Percentiles rank a stretch among this genome's conserved stretches.
Evolutionary conservation across 352 stramenopile genomes (phyloP).

Genomic region (Elongisporangium prolatum): DNA sequence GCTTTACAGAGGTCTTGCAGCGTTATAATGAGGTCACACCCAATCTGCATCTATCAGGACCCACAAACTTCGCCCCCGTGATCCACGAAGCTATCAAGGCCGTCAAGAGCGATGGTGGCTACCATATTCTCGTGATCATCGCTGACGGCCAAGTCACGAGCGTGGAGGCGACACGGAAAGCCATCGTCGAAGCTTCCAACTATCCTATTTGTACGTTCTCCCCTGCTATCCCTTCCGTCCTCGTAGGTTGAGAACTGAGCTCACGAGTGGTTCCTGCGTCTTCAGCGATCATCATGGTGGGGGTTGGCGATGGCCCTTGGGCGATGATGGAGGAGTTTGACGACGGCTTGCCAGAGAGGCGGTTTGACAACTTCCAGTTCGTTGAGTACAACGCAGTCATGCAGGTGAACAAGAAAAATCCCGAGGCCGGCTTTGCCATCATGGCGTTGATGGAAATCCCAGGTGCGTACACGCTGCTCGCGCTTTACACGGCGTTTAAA

Average conservation of each 20-base stretch:
- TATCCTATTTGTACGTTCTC: conserved; percentile 50
- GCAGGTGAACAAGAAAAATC: conserved; percentile 46
- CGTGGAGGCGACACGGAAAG: conserved; percentile 43
- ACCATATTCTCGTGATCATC: conserved; percentile 82
- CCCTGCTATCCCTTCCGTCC: conserved; percentile 2
- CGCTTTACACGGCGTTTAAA: neutral
- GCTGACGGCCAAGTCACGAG: conserved; percentile 56
- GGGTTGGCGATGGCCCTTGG: conserved; percentile 48
- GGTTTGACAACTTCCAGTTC: conserved; percentile 86
- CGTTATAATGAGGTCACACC: conserved; percentile 60
- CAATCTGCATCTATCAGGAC: conserved; percentile 43
- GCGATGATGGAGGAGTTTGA: conserved; percentile 78
- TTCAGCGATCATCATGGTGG: conserved; percentile 42
- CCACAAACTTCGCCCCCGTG: conserved; percentile 60
- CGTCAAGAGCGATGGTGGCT: conserved; percentile 34
- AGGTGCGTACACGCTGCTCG: conserved; percentile 14
- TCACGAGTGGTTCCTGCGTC: conserved; percentile 3
- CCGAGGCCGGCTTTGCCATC: conserved; percentile 42
- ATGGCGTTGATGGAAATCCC: conserved; percentile 50
- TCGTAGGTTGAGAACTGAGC: no score
- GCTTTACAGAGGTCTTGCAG: conserved; percentile 53
- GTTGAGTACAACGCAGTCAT: conserved; percentile 70
- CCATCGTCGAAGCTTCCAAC: conserved; percentile 64
- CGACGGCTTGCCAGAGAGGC: conserved; percentile 48
- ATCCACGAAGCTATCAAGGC: conserved; percentile 54